A percentile compares a stretch with the other conserved stretches of the same genome.
Conservation (phyloP, 495 filamentous ascomycete genomes). For the Opeltia flavorubescens region DNA sequence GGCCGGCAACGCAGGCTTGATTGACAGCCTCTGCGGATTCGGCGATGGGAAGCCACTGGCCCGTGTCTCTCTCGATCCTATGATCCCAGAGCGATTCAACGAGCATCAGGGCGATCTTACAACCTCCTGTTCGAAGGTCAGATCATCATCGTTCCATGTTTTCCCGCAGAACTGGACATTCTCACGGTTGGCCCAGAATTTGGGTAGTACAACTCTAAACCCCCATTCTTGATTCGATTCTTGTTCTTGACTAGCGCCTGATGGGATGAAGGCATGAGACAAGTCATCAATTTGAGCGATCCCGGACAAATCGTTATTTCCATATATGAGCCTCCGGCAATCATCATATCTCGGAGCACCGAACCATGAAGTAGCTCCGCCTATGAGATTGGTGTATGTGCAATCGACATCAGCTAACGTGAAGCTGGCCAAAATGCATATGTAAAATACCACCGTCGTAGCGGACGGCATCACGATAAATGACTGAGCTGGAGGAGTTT, state of each 20-base stretch:
- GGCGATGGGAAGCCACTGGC: not conserved
- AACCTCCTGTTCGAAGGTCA: not conserved
- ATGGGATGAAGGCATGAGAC: not conserved
- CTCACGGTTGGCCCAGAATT: not conserved
- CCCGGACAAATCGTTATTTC: not conserved
- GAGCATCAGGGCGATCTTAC: not conserved
- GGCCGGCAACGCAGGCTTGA: not conserved
- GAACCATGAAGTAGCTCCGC: too few species aligned
- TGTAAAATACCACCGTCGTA: too few species aligned
- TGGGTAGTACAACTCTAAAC: not conserved
- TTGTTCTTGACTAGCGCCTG: not conserved
- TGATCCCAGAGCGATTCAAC: too few species aligned
- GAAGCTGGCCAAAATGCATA: too few species aligned
- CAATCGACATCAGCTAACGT: too few species aligned
- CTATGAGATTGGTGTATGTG: too few species aligned
- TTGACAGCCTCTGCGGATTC: not conserved
- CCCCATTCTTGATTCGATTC: not conserved
- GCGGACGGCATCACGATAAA: too few species aligned
- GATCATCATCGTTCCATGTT: not conserved
- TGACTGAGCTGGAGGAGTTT: too few species aligned
- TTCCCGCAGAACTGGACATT: not conserved
- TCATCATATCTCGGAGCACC: not conserved
- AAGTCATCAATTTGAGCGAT: not conserved
- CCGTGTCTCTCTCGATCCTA: not conserved
- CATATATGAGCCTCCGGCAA: not conserved